Evolutionary conservation across 176 grass and related monocot genomes (phyloP), one percentile per base, ranked within the genome.

Genomic region (Carex scoparia): DNA sequence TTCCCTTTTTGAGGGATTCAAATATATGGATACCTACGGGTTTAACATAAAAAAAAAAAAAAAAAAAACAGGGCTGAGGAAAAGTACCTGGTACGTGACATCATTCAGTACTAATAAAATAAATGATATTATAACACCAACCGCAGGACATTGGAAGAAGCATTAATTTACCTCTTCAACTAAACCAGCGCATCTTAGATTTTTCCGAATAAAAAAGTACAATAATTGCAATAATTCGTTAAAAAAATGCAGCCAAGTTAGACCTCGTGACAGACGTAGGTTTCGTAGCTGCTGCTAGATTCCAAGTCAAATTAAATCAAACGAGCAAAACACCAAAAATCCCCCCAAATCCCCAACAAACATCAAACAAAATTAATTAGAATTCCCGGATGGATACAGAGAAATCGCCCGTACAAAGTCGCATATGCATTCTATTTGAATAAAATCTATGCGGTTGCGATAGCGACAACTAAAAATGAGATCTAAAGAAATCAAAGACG

Each of bases 191-290:
- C 74, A 4, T 79, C 30, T 79, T 10, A 79, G 18, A 58, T 14
- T 81, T 81, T 79, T 79, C 30, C 11, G 79, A 65, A 81, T 81
- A 65, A 81, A 81, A 44, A 46, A 81, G 40, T 65, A 63, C 59
- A 81, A 65, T 81, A n/a, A 81, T 81, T 81, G 79, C 56, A 81
- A 65, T 65, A 81, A 65, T 81, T 65, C 56, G 65, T 46, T 27
- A 61, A 5, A 38, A 65, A 81, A 81, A 28, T 80, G 32, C 76
- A 80, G 19, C 19, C 19, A 76, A 31, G 19, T 76, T 76, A 2
- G 71, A 76, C 71, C 46, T 13, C 3, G 44, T 10, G 71, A 14
- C 0, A 37, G 31, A 35, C 4, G 10, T 68, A 16, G 31, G 27
- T 57, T n/a, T 60, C 46, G 10, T 0, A 49, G 48, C 48, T 2